Percentiles rank a stretch among this genome's conserved stretches.
phyloP scores from a whole-genome alignment of 257 asterid species.

The Solanum sejunctum region DNA sequence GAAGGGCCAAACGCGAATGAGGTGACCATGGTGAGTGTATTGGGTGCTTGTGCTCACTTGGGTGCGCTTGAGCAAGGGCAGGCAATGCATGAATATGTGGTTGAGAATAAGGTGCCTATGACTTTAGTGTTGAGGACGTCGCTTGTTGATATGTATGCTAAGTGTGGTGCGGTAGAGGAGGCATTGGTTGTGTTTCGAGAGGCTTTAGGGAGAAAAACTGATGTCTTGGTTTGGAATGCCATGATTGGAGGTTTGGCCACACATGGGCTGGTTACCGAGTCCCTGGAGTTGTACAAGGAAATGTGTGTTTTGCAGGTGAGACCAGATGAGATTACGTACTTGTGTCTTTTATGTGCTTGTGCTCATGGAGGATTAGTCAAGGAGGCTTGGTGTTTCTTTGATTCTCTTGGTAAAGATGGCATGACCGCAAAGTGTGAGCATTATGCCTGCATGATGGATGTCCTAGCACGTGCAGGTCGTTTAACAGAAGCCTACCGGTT shows the following conservation, averaged over 20 bases:
- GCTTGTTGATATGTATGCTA: constrained; percentile 68
- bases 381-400: constrained; percentile 46
- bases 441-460: constrained; percentile 73
- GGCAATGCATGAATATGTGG: constrained; percentile 32
- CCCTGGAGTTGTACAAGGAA: constrained; percentile 23
- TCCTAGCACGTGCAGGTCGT: constrained; percentile 66
- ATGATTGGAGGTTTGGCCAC: constrained; percentile 77
- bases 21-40: constrained; percentile 66
- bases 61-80: constrained; percentile 70
- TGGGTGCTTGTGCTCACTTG: constrained; percentile 68
- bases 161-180: constrained; percentile 61
- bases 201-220: constrained; percentile 19
- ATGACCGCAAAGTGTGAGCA: constrained; percentile 55
- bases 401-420: constrained; percentile 24
- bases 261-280: constrained; percentile 41
- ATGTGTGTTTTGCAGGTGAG: constrained; percentile 19
- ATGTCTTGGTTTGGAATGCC: constrained; percentile 59
- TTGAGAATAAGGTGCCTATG: constrained; percentile 30
- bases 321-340: constrained; percentile 66
- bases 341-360: constrained; percentile 59
- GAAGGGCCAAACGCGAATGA: constrained; percentile 38
- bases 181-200: constrained; percentile 46
- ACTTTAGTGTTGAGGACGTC: constrained; percentile 50
- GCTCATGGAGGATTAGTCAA: constrained; percentile 68
- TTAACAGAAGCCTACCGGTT: constrained; percentile 37